Evolutionary conservation across 176 grass and related monocot genomes (phyloP).

Genomic region (Aegilops speltoides): DNA sequence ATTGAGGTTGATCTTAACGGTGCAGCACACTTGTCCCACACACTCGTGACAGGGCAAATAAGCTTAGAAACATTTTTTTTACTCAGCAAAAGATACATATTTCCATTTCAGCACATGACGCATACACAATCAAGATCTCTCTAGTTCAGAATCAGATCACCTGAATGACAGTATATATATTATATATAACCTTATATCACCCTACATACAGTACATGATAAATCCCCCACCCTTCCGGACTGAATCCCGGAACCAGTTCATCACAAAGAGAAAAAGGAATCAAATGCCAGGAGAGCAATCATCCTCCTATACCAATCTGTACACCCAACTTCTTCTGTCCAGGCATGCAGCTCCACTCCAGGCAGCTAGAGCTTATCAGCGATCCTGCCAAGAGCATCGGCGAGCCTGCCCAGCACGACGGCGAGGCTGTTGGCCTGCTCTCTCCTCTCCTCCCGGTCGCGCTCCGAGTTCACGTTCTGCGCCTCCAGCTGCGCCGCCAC

Average conservation of each 20-base stretch:
- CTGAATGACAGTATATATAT: constrained; percentile 19
- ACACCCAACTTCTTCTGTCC: constrained; percentile 32
- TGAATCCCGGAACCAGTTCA: constrained; percentile 23
- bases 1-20: too few species aligned
- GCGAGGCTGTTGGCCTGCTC: constrained; percentile 70
- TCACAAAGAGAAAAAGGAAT: constrained; percentile 46
- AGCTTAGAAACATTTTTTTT: too few species aligned
- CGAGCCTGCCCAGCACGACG: constrained; percentile 70
- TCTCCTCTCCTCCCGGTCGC: constrained; percentile 83
- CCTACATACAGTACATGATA: constrained; percentile 11
- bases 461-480: constrained; percentile 69
- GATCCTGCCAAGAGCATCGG: constrained; percentile 87
- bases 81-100: too few species aligned
- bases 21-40: too few species aligned
- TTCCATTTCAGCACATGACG: neutral
- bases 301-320: constrained; percentile 55
- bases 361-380: constrained; percentile 79
- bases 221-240: constrained; percentile 14
- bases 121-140: constrained; percentile 8
- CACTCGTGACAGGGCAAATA: too few species aligned
- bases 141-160: constrained; percentile 12
- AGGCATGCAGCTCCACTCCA: constrained; percentile 20
- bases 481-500: constrained; percentile 49
- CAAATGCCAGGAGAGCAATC: constrained; percentile 31
- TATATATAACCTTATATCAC: constrained; percentile 20